Percentiles rank a stretch among this genome's conserved stretches.
These are phyloP conservation scores for Bolboschoenoplectus hybrid DNA, from an alignment of 202 grass and related monocot genomes.

Conservation along the genomic window DNA sequence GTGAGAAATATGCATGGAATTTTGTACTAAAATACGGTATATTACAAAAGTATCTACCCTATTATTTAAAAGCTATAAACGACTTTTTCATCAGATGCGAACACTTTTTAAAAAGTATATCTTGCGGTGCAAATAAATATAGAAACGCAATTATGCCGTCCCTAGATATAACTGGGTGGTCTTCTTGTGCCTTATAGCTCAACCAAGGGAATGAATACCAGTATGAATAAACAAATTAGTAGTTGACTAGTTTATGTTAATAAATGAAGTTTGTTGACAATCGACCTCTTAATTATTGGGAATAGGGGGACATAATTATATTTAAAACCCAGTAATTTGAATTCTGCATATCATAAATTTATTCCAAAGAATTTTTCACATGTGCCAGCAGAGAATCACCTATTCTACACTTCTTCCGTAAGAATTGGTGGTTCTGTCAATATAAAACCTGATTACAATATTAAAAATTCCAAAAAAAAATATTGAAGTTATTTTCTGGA, in stretches of 20 bases:
- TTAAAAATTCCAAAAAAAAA: background rate
- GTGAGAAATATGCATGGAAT: no score
- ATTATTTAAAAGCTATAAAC: background rate
- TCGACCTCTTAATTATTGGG: background rate
- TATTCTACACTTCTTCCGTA: background rate
- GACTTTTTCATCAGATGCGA: background rate
- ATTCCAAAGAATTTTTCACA: background rate
- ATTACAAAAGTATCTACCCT: no score
- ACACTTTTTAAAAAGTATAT: background rate
- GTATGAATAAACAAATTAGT: constrained; percentile 23
- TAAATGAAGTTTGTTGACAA: constrained; percentile 16
- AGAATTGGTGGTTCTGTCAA: background rate
- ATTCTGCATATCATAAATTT: background rate
- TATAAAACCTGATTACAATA: background rate
- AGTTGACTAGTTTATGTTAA: constrained; percentile 23
- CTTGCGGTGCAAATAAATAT: background rate
- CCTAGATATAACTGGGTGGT: background rate
- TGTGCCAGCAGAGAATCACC: background rate
- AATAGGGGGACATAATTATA: background rate
- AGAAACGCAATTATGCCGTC: background rate
- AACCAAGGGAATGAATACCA: background rate
- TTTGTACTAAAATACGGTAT: no score
- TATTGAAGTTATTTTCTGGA: background rate
- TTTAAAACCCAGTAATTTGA: background rate
- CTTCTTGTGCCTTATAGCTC: constrained; percentile 19